phyloP scores from a whole-genome alignment of 352 stramenopile genomes.

The Globisporangium okanoganense region DNA sequence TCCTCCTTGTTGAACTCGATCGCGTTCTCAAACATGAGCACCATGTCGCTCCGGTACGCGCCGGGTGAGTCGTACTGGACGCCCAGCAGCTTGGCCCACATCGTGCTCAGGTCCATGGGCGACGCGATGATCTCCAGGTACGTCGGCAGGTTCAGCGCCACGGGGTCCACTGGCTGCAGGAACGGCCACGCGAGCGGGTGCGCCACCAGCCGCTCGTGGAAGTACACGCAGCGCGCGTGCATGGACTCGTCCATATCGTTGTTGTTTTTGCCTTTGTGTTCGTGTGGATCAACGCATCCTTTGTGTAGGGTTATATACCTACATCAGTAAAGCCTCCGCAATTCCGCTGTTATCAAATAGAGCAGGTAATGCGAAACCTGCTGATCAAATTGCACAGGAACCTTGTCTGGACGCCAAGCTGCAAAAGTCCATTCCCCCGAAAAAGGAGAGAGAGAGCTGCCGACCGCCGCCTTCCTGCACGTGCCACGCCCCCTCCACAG shows the following conservation, averaged over 20 bases:
- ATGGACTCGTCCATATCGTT: conserved; percentile 35
- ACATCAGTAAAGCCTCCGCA: too few species aligned
- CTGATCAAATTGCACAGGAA: too few species aligned
- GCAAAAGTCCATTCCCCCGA: background rate
- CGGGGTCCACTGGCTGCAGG: conserved; percentile 92
- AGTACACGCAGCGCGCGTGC: conserved; percentile 44
- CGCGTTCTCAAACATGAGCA: conserved; percentile 85
- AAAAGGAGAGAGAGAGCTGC: background rate
- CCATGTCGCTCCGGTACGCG: conserved; percentile 61
- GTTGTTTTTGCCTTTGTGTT: too few species aligned
- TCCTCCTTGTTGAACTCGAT: conserved; percentile 87
- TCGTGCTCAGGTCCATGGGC: conserved; percentile 98
- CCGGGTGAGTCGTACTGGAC: conserved; percentile 48
- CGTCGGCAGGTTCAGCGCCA: conserved; percentile 88
- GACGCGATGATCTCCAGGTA: conserved; percentile 78
- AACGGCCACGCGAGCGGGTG: conserved; percentile 87
- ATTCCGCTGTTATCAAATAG: too few species aligned
- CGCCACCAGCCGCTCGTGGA: conserved; percentile 61
- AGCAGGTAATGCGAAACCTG: too few species aligned
- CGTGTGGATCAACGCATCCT: too few species aligned
- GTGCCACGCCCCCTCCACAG: background rate
- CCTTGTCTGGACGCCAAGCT: too few species aligned
- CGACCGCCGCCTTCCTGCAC: background rate
- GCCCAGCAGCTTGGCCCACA: conserved; percentile 76
- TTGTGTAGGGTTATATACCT: too few species aligned